phyloP scores from a whole-genome alignment of 108 stramenopile genomes.

The Skeletonema costatum region DNA sequence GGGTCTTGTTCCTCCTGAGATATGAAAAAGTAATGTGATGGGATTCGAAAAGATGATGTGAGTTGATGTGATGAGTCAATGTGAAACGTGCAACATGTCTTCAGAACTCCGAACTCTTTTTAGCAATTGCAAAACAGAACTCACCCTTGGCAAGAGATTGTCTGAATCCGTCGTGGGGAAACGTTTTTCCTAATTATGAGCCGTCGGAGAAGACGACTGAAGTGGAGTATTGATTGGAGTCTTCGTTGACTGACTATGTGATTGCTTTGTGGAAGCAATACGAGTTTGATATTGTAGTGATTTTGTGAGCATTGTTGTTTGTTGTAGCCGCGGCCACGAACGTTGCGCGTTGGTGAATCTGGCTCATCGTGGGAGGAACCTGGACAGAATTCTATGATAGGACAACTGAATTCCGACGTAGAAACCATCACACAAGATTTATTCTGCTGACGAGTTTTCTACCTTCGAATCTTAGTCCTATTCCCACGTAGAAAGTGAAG shows the following conservation, averaged over 20 bases:
- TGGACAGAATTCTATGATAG: not conserved
- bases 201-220: slow-evolving; percentile 19
- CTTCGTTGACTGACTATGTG: not conserved
- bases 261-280: not conserved
- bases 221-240: not conserved
- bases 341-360: not conserved
- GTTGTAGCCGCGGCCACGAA: not conserved
- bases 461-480: not conserved
- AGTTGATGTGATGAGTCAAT: not conserved
- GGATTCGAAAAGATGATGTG: not conserved
- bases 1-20: slow-evolving; percentile 33
- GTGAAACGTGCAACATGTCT: not conserved
- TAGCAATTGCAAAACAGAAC: not conserved
- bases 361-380: not conserved
- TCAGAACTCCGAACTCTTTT: not conserved
- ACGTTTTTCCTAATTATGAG: slow-evolving; percentile 27
- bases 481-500: not conserved
- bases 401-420: not conserved
- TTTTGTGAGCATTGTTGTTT: not conserved
- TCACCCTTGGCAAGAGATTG: slow-evolving; percentile 44
- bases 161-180: slow-evolving; percentile 28
- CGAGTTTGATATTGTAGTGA: no score
- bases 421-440: not conserved
- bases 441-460: not conserved
- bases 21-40: not conserved